Conservation (phyloP, 2,329 filamentous ascomycete species). For the Cercospora canescens region DNA sequence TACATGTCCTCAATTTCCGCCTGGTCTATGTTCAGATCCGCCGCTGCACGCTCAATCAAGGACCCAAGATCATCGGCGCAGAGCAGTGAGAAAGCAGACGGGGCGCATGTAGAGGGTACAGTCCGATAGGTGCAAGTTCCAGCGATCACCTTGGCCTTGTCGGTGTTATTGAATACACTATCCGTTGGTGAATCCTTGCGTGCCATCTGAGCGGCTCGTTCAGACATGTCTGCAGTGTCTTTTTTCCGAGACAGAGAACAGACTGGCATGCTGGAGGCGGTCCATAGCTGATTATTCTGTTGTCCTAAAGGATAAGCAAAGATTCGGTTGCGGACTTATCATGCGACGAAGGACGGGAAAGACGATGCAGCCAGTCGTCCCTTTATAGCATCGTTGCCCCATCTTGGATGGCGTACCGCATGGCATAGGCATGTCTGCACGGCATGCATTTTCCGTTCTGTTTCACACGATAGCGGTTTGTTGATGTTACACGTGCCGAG, state of each 20-base stretch:
- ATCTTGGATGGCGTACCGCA: neutral
- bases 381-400: no score
- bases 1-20: neutral
- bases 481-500: neutral
- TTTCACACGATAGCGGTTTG: neutral
- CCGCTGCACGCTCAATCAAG: neutral
- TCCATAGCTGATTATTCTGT: no score
- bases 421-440: neutral
- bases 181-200: neutral
- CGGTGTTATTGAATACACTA: neutral
- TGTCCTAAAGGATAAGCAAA: no score
- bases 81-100: neutral
- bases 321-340: neutral
- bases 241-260: no score
- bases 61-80: neutral
- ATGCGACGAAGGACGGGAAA: neutral
- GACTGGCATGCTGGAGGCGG: no score
- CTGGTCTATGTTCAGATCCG: neutral
- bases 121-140: neutral
- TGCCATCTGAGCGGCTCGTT: neutral
- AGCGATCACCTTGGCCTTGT: neutral
- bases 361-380: no score
- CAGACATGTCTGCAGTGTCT: neutral
- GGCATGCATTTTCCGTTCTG: neutral
- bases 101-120: neutral